Conservation (phyloP, 1,284 basidiomycete species). For the Cryptococcus sp. region DNA sequence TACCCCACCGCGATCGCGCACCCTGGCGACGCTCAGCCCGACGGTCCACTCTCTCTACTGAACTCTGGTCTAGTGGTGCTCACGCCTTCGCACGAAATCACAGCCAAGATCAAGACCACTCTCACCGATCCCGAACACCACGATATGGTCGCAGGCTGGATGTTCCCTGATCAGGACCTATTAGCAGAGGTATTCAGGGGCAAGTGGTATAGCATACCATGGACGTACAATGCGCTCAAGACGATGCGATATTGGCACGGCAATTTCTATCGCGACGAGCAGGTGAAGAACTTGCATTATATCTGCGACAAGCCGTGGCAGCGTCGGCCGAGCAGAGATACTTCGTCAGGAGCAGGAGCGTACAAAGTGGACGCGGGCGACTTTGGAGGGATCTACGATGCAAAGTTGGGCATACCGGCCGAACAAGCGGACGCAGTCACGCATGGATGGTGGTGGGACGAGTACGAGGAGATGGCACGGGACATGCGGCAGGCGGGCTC, state of each 20-base stretch:
- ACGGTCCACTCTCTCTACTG: constrained; percentile 68
- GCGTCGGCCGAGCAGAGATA: constrained; percentile 6
- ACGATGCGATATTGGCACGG: constrained; percentile 49
- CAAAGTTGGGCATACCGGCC: constrained; percentile 13
- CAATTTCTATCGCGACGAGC: constrained; percentile 47
- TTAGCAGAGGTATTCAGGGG: constrained; percentile 73
- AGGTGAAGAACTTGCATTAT: constrained; percentile 43
- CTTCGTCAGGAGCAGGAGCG: constrained; percentile 5
- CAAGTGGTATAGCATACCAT: constrained; percentile 46
- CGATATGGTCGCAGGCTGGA: constrained; percentile 63
- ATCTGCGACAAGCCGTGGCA: constrained; percentile 29
- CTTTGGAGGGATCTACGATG: constrained; percentile 19
- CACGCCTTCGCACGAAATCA: constrained; percentile 59
- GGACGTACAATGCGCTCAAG: constrained; percentile 53
- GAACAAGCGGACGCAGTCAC: constrained; percentile 24
- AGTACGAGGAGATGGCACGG: constrained; percentile 18
- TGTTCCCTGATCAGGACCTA: constrained; percentile 88
- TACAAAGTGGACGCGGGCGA: constrained; percentile 19
- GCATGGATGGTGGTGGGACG: constrained; percentile 28
- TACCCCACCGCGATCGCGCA: constrained; percentile 43
- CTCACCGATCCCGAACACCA: constrained; percentile 56
- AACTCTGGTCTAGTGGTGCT: constrained; percentile 85
- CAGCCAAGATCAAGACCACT: constrained; percentile 61
- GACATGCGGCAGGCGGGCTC: constrained; percentile 8
- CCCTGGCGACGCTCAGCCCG: constrained; percentile 54